Evolutionary conservation across 164 flowering plant genomes (phyloP), one percentile per base, ranked within the genome.

Genomic region (Amborella trichopoda): DNA sequence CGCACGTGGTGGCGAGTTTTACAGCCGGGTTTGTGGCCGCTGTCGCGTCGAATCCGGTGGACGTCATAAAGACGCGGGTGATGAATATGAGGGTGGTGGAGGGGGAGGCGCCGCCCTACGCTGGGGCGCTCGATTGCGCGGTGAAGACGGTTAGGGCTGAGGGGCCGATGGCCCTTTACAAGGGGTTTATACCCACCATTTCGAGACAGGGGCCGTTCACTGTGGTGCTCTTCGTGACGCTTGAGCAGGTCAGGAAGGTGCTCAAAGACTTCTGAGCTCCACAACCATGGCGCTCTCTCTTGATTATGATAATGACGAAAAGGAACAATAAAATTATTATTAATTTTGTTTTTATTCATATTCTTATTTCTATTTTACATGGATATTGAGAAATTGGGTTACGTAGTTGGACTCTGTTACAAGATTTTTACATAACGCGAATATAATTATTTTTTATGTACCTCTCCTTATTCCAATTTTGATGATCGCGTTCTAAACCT

Each of bases 191-290:
- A 1, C 96, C 94, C 3, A 88, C 96, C 3, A 73, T 88, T 2
- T 81, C 86, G 3, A 61, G 96, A 50, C 96, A 88, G 54, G 96
- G 91, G 1, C 96, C 96, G 0, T 83, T 88, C 45, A 88, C 96
- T 24, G 71, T 88, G 0, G 86, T 88, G 48, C 73, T 88, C 36
- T 83, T 88, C 24, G 96, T 88, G 19, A 84, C 94, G 0, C 71
- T 84, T 30, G 96, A 88, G 48, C 96, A 83, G 52, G 86, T 88
- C 60, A 47, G 96, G 40, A 83, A 81, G 58, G 23, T 88, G 41
- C 63, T 88, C 34, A 88, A 81, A 54, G 91, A 88, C 58, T 81
- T 83, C 67, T 56, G 23, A 49, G 34, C 9, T 8, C n/a, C n/a
- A n/a, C n/a, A n/a, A n/a, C n/a, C n/a, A n/a, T n/a, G n/a, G n/a